These are phyloP conservation scores for Fermentozyma sake DNA, from an alignment of 1,139 yeast species.

Conservation along the genomic window DNA sequence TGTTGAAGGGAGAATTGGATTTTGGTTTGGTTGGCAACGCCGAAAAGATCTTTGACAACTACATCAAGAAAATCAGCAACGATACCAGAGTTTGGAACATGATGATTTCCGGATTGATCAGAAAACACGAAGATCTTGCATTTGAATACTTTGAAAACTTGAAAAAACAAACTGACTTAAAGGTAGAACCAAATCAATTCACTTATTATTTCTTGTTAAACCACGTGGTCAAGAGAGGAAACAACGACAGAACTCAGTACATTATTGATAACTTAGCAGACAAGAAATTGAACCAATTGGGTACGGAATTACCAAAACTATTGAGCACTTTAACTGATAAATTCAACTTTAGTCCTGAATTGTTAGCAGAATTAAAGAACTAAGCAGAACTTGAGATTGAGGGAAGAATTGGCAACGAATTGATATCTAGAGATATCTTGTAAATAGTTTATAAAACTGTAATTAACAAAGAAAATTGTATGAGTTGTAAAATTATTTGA, in stretches of 20 bases:
- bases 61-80: constrained; percentile 24
- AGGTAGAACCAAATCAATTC: constrained; percentile 46
- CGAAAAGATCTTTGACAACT: constrained; percentile 42
- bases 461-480: no score
- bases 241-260: constrained; percentile 29
- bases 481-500: no score
- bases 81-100: constrained; percentile 55
- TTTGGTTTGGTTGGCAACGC: constrained; percentile 49
- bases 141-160: constrained; percentile 32
- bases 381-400: constrained; percentile 1
- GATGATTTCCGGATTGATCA: constrained; percentile 48
- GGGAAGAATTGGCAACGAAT: background rate
- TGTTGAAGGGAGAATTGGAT: constrained; percentile 55
- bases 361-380: constrained; percentile 4
- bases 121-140: constrained; percentile 36
- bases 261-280: constrained; percentile 33
- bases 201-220: constrained; percentile 54
- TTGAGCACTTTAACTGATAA: constrained; percentile 18
- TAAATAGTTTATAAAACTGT: no score
- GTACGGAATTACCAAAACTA: constrained; percentile 34
- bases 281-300: constrained; percentile 27
- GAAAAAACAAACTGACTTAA: constrained; percentile 18
- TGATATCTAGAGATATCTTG: background rate
- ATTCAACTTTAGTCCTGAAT: constrained; percentile 7
- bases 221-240: constrained; percentile 33